Conservation (phyloP, 2,329 filamentous ascomycete genomes). For the Sporothrix humicola region DNA sequence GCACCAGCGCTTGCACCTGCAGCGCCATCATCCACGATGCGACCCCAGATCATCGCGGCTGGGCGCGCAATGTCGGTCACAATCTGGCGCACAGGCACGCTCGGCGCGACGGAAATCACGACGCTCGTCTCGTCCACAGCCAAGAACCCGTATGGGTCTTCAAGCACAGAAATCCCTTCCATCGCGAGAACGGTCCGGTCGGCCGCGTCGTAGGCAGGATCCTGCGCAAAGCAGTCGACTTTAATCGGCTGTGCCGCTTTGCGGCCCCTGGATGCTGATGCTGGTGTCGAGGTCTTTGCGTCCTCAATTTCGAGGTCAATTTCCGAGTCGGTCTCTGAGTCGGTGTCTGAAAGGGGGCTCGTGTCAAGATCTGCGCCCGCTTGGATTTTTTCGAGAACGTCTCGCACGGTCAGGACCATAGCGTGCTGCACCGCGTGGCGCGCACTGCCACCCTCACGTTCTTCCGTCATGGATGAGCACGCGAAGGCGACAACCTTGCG, state of each 20-base stretch:
- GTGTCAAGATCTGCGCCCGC: neutral
- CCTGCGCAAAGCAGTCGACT: slow-evolving; percentile 40
- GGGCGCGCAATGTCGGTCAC: slow-evolving; percentile 46
- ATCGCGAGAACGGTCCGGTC: slow-evolving; percentile 40
- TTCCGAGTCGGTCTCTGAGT: slow-evolving; percentile 1
- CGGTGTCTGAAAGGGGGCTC: neutral
- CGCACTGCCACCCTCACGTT: slow-evolving; percentile 11
- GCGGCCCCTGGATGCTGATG: too few species aligned
- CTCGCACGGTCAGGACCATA: slow-evolving; percentile 37
- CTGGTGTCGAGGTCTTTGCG: too few species aligned
- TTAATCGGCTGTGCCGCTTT: neutral
- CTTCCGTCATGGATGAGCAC: slow-evolving; percentile 35
- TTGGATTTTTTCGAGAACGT: slow-evolving; percentile 35
- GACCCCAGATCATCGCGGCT: slow-evolving; percentile 42
- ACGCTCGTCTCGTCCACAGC: slow-evolving; percentile 43
- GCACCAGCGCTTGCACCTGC: neutral
- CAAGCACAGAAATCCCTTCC: slow-evolving; percentile 41
- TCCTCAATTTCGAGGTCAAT: neutral
- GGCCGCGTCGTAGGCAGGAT: slow-evolving; percentile 40
- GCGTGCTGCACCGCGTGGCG: slow-evolving; percentile 37
- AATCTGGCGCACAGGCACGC: slow-evolving; percentile 44
- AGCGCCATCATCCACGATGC: neutral
- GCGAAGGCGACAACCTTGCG: slow-evolving; percentile 37
- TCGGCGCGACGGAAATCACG: slow-evolving; percentile 42
- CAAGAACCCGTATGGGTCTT: slow-evolving; percentile 45